These are phyloP conservation scores for Tetrahymena malaccensis DNA, from an alignment of 73 alveolate species.

Conservation along the genomic window DNA sequence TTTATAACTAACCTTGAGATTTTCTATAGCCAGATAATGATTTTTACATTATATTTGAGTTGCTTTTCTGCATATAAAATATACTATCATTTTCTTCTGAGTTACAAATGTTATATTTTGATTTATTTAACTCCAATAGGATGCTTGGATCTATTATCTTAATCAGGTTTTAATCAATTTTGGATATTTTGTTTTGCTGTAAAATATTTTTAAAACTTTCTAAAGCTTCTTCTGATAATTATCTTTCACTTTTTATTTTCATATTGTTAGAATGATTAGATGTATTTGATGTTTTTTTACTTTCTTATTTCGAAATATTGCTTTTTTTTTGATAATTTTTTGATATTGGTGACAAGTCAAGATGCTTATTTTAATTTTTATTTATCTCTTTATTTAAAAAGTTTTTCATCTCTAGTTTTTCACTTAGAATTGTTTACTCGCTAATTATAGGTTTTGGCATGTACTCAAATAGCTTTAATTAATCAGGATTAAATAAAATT, in stretches of 20 bases:
- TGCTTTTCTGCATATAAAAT: not conserved
- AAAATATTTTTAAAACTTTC: not conserved
- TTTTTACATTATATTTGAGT: not conserved
- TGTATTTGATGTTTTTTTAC: too few species aligned
- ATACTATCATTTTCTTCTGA: not conserved
- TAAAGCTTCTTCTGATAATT: not conserved
- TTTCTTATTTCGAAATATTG: too few species aligned
- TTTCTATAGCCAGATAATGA: not conserved
- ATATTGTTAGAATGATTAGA: not conserved
- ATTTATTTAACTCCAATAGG: not conserved
- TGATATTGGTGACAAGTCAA: too few species aligned
- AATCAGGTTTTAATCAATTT: not conserved
- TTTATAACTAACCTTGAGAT: not conserved
- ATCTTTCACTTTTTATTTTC: not conserved
- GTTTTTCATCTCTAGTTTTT: not conserved
- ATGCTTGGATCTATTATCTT: not conserved
- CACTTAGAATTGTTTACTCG: not conserved
- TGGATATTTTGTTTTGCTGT: not conserved
- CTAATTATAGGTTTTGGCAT: not conserved
- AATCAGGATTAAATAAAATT: not conserved
- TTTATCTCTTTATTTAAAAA: too few species aligned
- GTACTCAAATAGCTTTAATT: not conserved
- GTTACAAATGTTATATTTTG: not conserved
- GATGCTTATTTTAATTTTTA: too few species aligned
- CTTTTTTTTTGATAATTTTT: too few species aligned